Evolutionary conservation across 1,284 basidiomycete species (phyloP), one percentile per base, ranked within the genome.

Genomic region (Cystobasidium slooffiae): DNA sequence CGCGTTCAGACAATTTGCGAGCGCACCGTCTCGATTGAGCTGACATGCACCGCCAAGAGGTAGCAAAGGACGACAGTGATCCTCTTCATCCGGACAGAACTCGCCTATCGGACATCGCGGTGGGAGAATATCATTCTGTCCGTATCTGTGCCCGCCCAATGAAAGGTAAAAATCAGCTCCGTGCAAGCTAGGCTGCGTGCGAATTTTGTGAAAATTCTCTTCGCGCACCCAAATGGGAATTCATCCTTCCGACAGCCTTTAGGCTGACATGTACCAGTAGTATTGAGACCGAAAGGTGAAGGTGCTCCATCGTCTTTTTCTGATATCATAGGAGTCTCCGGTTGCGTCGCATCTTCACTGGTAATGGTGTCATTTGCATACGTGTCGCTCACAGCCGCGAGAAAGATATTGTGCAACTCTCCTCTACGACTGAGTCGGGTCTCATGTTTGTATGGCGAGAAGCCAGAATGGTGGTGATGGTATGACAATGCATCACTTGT

Each of bases 31-130:
- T 68, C 93, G 88, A 82, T 94, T 91, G 74, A 94, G 87, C 82
- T 94, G 92, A 83, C 93, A 95, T 14, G 86, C 79, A 75, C 87
- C 88, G 39, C 86, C 89, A 0, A 92, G 87, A 0, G 86, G 66
- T 6, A 91, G 83, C 53, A 90, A 79, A 12, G 83, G 78, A 80
- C 89, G 86, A 83, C 93, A 95, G 1, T 82, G 84, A 78, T 89
- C 88, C 76, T 87, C 88, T 82, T 94, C 92, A 80, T 95, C 92
- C 0, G 92, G 93, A 82, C 93, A 95, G 83, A 92, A 93, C 76
- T 85, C 80, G 31, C 87, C 88, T 20, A 79, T 77, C 3, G 83
- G 81, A 79, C 92, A 94, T 76, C 88, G 85, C 7, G 85, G 83
- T 0, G 92, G 92, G 39, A 91, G 79, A 46, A 83, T 76, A 61